A percentile compares a stretch with the other conserved stretches of the same genome.
Conservation (phyloP, 208 protist genomes). For the Leishmania lainsoni region DNA sequence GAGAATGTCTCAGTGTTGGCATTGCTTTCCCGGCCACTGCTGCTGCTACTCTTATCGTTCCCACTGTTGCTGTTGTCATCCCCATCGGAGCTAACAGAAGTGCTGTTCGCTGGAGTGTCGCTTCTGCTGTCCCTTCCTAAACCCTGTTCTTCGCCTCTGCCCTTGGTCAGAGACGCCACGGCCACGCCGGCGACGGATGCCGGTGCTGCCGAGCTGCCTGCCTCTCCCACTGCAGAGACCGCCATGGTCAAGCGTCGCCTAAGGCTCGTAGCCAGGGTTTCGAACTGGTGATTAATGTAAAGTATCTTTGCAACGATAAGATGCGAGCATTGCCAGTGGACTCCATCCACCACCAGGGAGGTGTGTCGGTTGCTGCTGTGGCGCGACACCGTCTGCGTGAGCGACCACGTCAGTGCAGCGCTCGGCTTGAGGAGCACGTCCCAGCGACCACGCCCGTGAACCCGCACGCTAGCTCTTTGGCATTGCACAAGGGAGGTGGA, state of each 20-base stretch:
- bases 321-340: slow-evolving; percentile 64
- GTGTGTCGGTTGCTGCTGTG: slow-evolving; percentile 56
- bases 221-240: slow-evolving; percentile 1
- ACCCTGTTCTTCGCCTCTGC: neutral
- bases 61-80: neutral
- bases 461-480: slow-evolving; percentile 39
- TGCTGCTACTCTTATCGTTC: neutral
- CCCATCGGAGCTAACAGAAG: neutral
- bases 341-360: slow-evolving; percentile 44
- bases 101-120: neutral
- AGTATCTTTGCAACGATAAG: slow-evolving; percentile 63
- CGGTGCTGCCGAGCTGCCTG: neutral
- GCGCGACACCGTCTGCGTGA: slow-evolving; percentile 44
- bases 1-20: slow-evolving; percentile 4
- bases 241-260: slow-evolving; percentile 15
- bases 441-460: slow-evolving; percentile 82
- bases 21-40: slow-evolving; percentile 3
- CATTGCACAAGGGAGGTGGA: slow-evolving; percentile 39
- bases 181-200: neutral
- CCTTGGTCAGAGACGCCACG: neutral
- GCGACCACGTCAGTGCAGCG: slow-evolving; percentile 39
- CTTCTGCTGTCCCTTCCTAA: neutral
- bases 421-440: slow-evolving; percentile 56
- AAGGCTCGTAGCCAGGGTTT: slow-evolving; percentile 12
- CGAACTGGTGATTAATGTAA: slow-evolving; percentile 46